Base-by-base conservation (phyloP, 208 protist genomes). In the Herpetomonas samuelpessoai region DNA sequence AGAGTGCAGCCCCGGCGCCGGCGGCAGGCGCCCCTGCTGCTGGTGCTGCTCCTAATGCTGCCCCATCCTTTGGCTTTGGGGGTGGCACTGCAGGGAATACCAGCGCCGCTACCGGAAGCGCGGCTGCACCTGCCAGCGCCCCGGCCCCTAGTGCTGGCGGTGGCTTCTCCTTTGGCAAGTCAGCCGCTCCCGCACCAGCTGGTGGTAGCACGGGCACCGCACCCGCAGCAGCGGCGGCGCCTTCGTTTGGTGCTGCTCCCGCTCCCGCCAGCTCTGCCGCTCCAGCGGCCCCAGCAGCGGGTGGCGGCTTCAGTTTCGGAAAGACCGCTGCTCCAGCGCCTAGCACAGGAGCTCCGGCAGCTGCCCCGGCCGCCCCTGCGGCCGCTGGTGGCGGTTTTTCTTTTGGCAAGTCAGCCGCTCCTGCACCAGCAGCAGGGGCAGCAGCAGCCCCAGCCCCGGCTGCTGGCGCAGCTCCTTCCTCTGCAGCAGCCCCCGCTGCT, bases 191-290 rank as follows among this genome's bases (percentile, higher is more conserved):
- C 35, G 25, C 61, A n/a, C 26, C 52, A 1, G 21, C 56, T 19
- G 58, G 21, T 24, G 59, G 60, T 22, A 62, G 60, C 25, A 62
- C 63, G n/a, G 61, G 57, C 31, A n/a, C n/a, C n/a, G n/a, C n/a
- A n/a, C n/a, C n/a, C n/a, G n/a, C n/a, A n/a, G n/a, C n/a, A n/a
- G 27, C 39, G 55, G 55, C 57, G 55, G 64, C 2, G n/a, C 26
- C 49, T 21, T 21, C 41, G 12, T 10, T 31, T 45, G 52, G 47
- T 29, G 44, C 38, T 26, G 22, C 57, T 54, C 49, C 45, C 24
- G 6, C 35, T 31, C 27, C 54, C 3, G 31, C 26, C 26, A 31
- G 49, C n/a, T 22, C 35, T 46, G 30, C 67, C 35, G 25, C 61
- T 24, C 26, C 52, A 1, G 21, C 56, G n/a, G 44, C 6, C 25